These are phyloP conservation scores for Zostera marina DNA, from an alignment of 116 monocot genomes.

Conservation along the genomic window DNA sequence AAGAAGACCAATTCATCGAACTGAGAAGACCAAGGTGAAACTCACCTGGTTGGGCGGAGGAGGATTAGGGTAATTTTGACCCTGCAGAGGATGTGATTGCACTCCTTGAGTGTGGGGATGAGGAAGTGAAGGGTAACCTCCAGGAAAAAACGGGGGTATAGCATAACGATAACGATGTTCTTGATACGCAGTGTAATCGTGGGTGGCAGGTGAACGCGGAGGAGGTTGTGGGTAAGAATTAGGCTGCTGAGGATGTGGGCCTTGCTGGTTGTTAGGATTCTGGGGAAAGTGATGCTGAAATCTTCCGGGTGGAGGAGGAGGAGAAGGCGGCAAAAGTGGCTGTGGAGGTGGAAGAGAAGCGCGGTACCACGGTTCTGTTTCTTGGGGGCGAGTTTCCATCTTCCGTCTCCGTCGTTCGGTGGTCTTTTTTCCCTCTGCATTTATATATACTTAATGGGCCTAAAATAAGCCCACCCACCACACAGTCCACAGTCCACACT, in stretches of 20 bases:
- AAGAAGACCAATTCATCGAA: neutral
- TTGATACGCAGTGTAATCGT: neutral
- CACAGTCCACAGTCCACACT: too few relatives aligned
- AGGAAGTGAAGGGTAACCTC: neutral
- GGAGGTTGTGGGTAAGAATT: neutral
- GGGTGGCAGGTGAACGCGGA: neutral
- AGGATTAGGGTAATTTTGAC: conserved; percentile 1
- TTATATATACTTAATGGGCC: too few relatives aligned
- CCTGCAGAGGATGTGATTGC: neutral
- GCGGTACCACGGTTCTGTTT: neutral
- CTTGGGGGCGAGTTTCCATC: conserved; percentile 1
- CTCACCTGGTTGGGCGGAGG: conserved; percentile 1
- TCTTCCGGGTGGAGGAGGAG: neutral
- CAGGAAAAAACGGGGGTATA: neutral
- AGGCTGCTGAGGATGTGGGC: neutral
- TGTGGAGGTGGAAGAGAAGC: neutral
- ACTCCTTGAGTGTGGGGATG: neutral
- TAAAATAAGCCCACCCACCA: too few relatives aligned
- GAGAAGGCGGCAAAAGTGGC: neutral
- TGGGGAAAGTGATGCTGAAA: neutral
- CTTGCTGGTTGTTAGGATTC: too few relatives aligned
- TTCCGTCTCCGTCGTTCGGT: neutral
- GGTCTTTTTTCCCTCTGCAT: neutral
- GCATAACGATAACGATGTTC: neutral
- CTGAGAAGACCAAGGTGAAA: neutral